Evolutionary conservation across 2,329 filamentous ascomycete genomes (phyloP), one percentile per base, ranked within the genome.

Genomic region (Amauroascus verrucosus): DNA sequence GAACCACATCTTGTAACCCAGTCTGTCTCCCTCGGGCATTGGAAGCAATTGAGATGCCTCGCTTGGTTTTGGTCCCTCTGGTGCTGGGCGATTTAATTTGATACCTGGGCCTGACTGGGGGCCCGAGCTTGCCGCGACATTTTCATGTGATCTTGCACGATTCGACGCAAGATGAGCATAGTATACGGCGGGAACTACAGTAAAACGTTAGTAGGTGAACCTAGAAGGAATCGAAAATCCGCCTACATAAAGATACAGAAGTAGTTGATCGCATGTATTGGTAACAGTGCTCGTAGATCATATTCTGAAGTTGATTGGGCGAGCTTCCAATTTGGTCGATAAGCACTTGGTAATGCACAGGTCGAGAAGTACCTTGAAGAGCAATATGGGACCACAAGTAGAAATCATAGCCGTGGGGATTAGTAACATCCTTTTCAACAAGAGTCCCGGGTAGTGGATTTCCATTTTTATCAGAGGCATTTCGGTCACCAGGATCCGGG

Each of bases 251-350:
- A 0, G 90, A 96, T 0, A 98, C 90, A 0, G 93, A 88, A 0
- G 91, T 97, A 0, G 90, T 97, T 0, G 90, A 93, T 14, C 93
- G 82, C 53, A 85, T 84, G 64, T 95, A 98, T 53, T 95, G 88
- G 69, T 95, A 98, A 43, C 85, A 95, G 58, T 96, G 89, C 60
- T 95, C 85, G 62, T 97, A 97, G 20, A 97, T 85, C 79, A 97
- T 85, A 53, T 84, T 83, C 63, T 95, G 86, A 0, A 98, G 75
- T 1, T 84, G 77, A 40, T 86, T 82, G 0, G 84, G 76, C 0
- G 76, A 67, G 62, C 87, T 78, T 1, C 78, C 74, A 50, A 84
- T 80, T 67, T 97, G 89, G 64, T 98, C 93, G 45, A 85, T 66
- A 20, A 98, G 82, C 13, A 96, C 85, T 57, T 91, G 85, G 68